phyloP scores from a whole-genome alignment of 1,284 basidiomycete species.

The Heterobasidion annosum region DNA sequence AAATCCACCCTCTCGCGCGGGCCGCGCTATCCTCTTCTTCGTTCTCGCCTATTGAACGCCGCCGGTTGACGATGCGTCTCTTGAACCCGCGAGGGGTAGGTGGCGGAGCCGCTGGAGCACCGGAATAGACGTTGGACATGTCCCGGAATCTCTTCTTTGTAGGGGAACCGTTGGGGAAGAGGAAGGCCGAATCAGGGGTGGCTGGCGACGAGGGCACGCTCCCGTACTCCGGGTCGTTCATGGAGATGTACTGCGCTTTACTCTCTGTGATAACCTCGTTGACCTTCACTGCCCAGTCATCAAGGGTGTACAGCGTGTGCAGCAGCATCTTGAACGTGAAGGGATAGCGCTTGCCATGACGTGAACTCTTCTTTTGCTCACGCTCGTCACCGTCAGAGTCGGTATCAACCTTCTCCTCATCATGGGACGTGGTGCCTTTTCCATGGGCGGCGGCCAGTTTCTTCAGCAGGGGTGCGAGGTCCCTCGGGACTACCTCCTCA shows the following conservation, averaged over 20 bases:
- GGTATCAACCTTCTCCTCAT: not conserved
- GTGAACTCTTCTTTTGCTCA: not conserved
- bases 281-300: conserved; percentile 53
- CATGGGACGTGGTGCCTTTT: conserved; percentile 8
- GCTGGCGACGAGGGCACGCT: not conserved
- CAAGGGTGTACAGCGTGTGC: conserved; percentile 51
- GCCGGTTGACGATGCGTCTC: conserved; percentile 46
- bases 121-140: not conserved
- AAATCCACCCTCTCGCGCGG: conserved; percentile 33
- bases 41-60: conserved; percentile 34
- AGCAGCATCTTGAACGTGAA: conserved; percentile 62
- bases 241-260: conserved; percentile 41
- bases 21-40: conserved; percentile 9
- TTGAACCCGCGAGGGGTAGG: conserved; percentile 27
- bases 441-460: conserved; percentile 31
- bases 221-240: conserved; percentile 12
- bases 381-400: conserved; percentile 2
- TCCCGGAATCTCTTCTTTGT: conserved; percentile 7
- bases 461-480: conserved; percentile 36
- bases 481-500: conserved; percentile 24
- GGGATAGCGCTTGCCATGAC: conserved; percentile 26
- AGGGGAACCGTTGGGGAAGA: conserved; percentile 3
- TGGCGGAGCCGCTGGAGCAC: not conserved
- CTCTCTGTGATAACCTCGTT: conserved; percentile 44
- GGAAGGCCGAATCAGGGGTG: conserved; percentile 4